These are phyloP conservation scores for Xylaria castorea DNA, from an alignment of 495 filamentous ascomycete species.

Conservation along the genomic window DNA sequence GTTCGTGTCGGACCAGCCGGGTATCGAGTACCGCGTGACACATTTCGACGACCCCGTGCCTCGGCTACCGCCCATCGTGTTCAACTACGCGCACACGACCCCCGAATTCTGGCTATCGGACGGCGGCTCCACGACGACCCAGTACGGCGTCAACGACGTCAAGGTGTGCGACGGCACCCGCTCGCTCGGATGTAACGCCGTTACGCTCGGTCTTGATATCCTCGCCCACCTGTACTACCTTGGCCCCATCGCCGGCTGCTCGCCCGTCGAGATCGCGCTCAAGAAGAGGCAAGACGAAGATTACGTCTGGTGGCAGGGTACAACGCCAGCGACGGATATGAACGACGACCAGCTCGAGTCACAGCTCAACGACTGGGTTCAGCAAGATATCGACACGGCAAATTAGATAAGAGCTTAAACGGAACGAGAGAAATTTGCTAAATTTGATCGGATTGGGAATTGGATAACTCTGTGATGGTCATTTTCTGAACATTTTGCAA, in stretches of 20 bases:
- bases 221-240: conserved; percentile 49
- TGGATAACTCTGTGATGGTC: not conserved
- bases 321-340: conserved; percentile 27
- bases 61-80: conserved; percentile 60
- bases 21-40: conserved; percentile 68
- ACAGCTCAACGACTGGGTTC: conserved; percentile 39
- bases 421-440: not conserved
- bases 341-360: conserved; percentile 43
- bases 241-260: conserved; percentile 42
- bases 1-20: conserved; percentile 59
- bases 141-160: conserved; percentile 41
- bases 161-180: conserved; percentile 46
- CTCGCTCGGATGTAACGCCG: conserved; percentile 51
- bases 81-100: conserved; percentile 66
- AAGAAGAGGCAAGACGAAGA: conserved; percentile 33
- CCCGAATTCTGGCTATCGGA: conserved; percentile 69
- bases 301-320: conserved; percentile 29
- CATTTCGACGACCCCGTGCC: conserved; percentile 73
- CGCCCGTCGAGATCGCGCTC: conserved; percentile 29
- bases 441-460: not conserved
- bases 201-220: conserved; percentile 40
- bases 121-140: conserved; percentile 31
- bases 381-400: conserved; percentile 31
- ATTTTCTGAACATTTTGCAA: not conserved
- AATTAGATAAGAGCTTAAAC: not conserved